phyloP scores from a whole-genome alignment of 2,329 filamentous ascomycete species.

The Macroventuria anomochaeta region DNA sequence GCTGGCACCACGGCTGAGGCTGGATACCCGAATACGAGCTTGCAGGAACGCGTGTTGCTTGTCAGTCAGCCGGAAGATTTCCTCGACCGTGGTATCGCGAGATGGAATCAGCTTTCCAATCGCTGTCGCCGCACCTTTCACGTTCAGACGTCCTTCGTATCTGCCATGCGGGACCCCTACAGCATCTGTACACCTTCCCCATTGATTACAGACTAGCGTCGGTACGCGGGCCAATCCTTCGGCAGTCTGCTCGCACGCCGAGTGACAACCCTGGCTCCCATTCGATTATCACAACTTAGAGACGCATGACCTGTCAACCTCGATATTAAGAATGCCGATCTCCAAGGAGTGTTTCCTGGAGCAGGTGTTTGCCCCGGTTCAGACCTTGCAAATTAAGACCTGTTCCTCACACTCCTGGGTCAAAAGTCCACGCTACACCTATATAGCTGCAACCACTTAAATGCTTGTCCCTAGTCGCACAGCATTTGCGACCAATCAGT shows the following conservation, averaged over 20 bases:
- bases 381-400: not conserved
- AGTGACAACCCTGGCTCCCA: not conserved
- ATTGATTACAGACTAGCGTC: conserved; percentile 21
- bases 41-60: conserved; percentile 5
- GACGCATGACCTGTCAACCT: not conserved
- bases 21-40: not conserved
- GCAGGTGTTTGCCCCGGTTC: conserved; percentile 5
- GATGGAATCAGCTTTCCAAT: conserved; percentile 2
- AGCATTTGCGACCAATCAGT: not conserved
- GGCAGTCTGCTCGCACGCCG: conserved; percentile 14
- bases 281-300: not conserved
- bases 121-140: conserved; percentile 1
- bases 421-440: not conserved
- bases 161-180: not conserved
- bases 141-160: not conserved
- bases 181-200: conserved; percentile 26
- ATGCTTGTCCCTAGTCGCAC: not conserved
- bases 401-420: not conserved
- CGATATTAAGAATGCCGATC: conserved; percentile 16
- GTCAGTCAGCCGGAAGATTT: not conserved
- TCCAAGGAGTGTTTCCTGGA: conserved; percentile 1
- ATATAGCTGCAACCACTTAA: not conserved
- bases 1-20: not conserved
- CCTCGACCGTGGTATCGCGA: not conserved
- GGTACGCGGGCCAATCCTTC: conserved; percentile 20